phyloP scores from a whole-genome alignment of 2,329 filamentous ascomycete genomes.

The Scedosporium apiospermum region DNA sequence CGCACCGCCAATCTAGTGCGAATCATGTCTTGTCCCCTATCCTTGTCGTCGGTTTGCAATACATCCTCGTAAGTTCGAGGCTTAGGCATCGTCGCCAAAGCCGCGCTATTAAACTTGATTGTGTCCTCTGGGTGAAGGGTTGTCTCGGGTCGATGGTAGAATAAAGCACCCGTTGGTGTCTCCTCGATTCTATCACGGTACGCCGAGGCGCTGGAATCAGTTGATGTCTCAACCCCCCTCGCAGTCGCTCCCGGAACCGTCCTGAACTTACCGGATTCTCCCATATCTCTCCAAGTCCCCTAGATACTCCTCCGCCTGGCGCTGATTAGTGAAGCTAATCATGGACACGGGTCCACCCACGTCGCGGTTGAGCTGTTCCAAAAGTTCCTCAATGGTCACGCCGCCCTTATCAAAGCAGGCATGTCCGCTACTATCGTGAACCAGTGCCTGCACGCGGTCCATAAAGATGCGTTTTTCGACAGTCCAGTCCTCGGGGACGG shows the following conservation, averaged over 20 bases:
- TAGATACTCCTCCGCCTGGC: not conserved
- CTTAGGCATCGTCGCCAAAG: not conserved
- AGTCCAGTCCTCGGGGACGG: constrained; percentile 2
- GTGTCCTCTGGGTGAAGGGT: constrained; percentile 3
- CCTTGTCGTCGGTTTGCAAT: not conserved
- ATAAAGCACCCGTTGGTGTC: not conserved
- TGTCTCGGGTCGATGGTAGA: not conserved
- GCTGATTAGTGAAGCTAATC: not conserved
- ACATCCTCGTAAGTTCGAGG: not conserved
- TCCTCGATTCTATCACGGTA: not conserved
- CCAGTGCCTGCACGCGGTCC: constrained; percentile 13
- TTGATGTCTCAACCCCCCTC: not conserved
- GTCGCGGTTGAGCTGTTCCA: constrained; percentile 15
- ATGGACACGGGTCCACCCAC: constrained; percentile 8
- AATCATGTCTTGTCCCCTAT: not conserved
- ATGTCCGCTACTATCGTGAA: constrained; percentile 11
- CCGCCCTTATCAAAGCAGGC: constrained; percentile 11
- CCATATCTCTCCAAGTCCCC: not conserved
- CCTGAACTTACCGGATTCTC: constrained; percentile 1
- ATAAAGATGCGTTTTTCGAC: constrained; percentile 12
- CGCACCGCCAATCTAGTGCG: constrained; percentile 16
- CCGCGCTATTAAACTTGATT: not conserved
- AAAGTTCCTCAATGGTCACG: constrained; percentile 11
- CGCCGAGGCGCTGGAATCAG: not conserved
- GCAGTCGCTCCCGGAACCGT: not conserved